phyloP scores from a whole-genome alignment of 495 filamentous ascomycete species.

The Talaromyces adpressus region DNA sequence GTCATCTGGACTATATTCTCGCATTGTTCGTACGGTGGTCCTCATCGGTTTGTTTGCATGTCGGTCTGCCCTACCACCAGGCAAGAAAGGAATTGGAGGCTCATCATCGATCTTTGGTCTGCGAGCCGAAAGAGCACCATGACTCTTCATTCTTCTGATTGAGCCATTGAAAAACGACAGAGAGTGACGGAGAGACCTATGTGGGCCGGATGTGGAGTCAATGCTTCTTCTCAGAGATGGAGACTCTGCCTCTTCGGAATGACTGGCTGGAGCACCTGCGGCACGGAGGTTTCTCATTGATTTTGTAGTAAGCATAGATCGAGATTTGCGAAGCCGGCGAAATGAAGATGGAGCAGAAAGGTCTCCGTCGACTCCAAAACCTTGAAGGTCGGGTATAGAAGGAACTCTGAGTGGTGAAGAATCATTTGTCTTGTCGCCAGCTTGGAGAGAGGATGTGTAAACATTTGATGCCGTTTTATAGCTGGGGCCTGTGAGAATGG shows the following conservation, averaged over 20 bases:
- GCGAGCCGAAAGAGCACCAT: conserved; percentile 44
- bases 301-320: conserved; percentile 59
- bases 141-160: conserved; percentile 26
- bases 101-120: conserved; percentile 24
- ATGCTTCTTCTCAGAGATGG: conserved; percentile 3
- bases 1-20: conserved; percentile 26
- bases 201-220: conserved; percentile 14
- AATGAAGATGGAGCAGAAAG: conserved; percentile 66
- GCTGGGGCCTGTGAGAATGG: conserved; percentile 9
- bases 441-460: not conserved
- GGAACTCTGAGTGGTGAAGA: conserved; percentile 21
- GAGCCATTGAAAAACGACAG: conserved; percentile 53
- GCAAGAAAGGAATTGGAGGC: conserved; percentile 23
- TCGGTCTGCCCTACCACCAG: conserved; percentile 36
- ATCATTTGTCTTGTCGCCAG: not conserved
- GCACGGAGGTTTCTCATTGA: conserved; percentile 24
- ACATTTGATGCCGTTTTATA: not conserved
- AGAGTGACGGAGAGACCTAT: conserved; percentile 42
- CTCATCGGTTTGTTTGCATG: conserved; percentile 48
- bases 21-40: conserved; percentile 52
- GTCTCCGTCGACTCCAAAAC: conserved; percentile 48
- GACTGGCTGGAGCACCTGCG: conserved; percentile 18
- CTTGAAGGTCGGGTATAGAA: conserved; percentile 28
- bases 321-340: conserved; percentile 64
- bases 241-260: conserved; percentile 13